Evolutionary conservation across 2,329 filamentous ascomycete species (phyloP), one percentile per base, ranked within the genome.

Genomic region (Exophiala phaeomuriformis): DNA sequence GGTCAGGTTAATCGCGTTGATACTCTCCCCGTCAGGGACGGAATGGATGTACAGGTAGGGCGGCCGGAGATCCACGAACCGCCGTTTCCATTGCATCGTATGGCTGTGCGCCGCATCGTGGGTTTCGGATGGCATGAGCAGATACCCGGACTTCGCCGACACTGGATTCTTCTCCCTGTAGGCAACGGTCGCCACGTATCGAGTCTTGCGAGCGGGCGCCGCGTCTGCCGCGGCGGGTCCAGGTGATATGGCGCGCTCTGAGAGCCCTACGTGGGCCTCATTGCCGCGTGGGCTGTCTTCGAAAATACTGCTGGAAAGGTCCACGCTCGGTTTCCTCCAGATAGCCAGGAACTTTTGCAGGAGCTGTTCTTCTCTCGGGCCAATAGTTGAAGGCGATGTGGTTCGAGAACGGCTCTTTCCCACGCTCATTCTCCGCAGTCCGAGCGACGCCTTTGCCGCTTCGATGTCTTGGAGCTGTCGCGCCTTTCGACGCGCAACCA

Each of bases 21-120:
- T 79, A 69, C 96, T 91, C 63, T 97, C 93, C 12, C 91, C 90
- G 39, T 94, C 87, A 0, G 84, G 82, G 0, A 86, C 84, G 28
- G 82, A 86, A 71, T 97, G 88, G 35, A 98, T 81, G 69, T 97
- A 90, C 49, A 98, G 77, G 67, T 97, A 98, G 0, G 93, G 93
- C 49, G 86, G 80, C 32, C 93, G 82, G 30, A 98, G 79, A 71
- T 98, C 93, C 47, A 96, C 88, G 66, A 95, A 97, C 40, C 91
- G 84, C 63, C 90, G 88, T 30, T 93, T 80, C 93, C 93, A 98
- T 57, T 86, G 82, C 27, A 84, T 86, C 35, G 84, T 88, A 5
- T 45, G 35, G 39, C 47, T 43, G 5, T 53, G 43, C 19, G 46
- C 12, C 12, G 54, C 46, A 7, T 58, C 58, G 60, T 71, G 68